Evolutionary conservation across 2,329 filamentous ascomycete species (phyloP), one percentile per base, ranked within the genome.

Genomic region (Cladophialophora bantiana): DNA sequence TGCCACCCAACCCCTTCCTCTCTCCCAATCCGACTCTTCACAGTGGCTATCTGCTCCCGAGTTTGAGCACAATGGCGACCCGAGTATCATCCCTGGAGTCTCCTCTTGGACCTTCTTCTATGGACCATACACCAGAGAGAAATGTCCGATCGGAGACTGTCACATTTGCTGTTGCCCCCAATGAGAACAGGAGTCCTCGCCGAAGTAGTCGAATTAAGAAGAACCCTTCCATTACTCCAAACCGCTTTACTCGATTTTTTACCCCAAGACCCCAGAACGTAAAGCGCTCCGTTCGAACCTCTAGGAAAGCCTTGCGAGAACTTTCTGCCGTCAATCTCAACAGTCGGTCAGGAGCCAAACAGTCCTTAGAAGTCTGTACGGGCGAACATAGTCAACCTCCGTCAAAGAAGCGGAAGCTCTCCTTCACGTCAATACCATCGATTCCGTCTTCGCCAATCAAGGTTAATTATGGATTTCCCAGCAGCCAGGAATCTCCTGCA

Each of bases 241-340:
- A 82, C 57, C 81, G 82, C n/a, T 84, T 84, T 66, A 79, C 77
- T 61, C 77, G 79, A 40, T 84, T 84, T 70, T 84, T 84, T 68
- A 83, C 82, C n/a, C 82, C 82, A 40, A 79, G 60, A 73, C 80
- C 72, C 48, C 74, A 71, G 61, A 77, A 74, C 66, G 74, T 74
- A 72, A 73, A 70, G n/a, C 50, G 73, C 40, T 73, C 72, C 15
- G 77, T 79, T 20, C 78, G 76, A 67, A 77, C 80, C 13, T 81
- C 75, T 68, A 78, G 82, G 26, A 80, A 82, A 72, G 80, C 78
- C 13, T 73, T 84, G 63, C 76, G 76, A 71, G 77, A 80, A 18
- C 78, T 84, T 52, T 81, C 77, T 53, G 78, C 68, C 34, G 65
- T 68, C 12, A 67, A 32, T 6, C 42, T 73, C 34, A 73, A 73